Conservation (phyloP, 768 basidiomycete species). For the Lepiota venenata region DNA sequence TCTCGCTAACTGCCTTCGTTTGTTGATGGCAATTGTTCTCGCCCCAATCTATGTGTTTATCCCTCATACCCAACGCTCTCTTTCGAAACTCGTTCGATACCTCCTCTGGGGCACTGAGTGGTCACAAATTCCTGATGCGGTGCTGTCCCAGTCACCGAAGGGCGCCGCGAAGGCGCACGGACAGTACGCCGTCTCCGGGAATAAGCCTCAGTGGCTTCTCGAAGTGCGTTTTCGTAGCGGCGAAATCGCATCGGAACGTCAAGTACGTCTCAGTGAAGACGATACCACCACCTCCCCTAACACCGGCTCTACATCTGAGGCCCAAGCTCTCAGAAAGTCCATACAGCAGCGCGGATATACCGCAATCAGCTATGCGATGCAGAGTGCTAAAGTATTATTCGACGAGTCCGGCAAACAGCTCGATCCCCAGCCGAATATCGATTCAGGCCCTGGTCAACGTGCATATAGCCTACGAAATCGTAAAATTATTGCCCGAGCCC, state of each 20-base stretch:
- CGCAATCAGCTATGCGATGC: slow-evolving; percentile 11
- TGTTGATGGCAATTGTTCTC: slow-evolving; percentile 1
- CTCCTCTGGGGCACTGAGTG: slow-evolving; percentile 6
- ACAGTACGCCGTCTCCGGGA: slow-evolving; percentile 5
- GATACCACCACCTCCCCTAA: neutral
- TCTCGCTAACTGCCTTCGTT: slow-evolving; percentile 1
- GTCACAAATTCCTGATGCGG: slow-evolving; percentile 4
- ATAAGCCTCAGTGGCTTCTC: slow-evolving; percentile 7
- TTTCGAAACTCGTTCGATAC: neutral
- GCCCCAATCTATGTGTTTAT: neutral
- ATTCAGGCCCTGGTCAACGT: neutral
- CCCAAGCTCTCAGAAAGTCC: neutral
- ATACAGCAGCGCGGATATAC: neutral
- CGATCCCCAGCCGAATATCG: neutral
- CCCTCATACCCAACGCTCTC: neutral
- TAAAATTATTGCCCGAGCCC: neutral
- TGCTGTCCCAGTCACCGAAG: slow-evolving; percentile 2
- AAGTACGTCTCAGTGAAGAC: neutral
- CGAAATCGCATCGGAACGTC: neutral
- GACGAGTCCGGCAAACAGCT: neutral
- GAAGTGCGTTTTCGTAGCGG: neutral
- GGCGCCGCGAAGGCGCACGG: neutral
- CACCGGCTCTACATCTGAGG: neutral
- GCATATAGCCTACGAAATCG: neutral
- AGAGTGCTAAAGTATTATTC: slow-evolving; percentile 4